phyloP scores from a whole-genome alignment of 164 flowering plant species.

The Vitis cinerea region DNA sequence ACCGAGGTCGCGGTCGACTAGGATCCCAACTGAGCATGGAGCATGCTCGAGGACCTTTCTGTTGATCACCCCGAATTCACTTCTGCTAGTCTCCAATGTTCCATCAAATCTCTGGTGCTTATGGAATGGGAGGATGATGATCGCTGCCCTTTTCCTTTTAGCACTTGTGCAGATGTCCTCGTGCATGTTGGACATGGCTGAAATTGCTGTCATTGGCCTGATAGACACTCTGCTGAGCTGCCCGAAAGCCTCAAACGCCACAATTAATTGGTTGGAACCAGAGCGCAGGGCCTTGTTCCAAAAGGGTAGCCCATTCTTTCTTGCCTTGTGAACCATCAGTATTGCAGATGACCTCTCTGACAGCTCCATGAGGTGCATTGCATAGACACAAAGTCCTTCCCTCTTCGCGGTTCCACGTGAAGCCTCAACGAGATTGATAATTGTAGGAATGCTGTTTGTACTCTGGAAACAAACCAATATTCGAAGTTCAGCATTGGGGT shows the following conservation, averaged over 20 bases:
- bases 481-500: slow-evolving; percentile 31
- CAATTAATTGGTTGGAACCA: slow-evolving; percentile 29
- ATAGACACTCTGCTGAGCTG: slow-evolving; percentile 39
- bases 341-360: slow-evolving; percentile 60
- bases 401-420: slow-evolving; percentile 48
- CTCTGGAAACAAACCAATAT: slow-evolving; percentile 61
- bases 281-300: slow-evolving; percentile 32
- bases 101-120: slow-evolving; percentile 40
- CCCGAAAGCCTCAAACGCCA: slow-evolving; percentile 42
- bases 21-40: slow-evolving; percentile 43
- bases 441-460: slow-evolving; percentile 42
- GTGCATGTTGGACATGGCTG: slow-evolving; percentile 32
- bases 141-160: slow-evolving; percentile 29
- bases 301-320: slow-evolving; percentile 54
- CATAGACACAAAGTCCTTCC: slow-evolving; percentile 47
- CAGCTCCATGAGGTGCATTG: slow-evolving; percentile 77
- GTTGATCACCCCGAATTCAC: slow-evolving; percentile 28
- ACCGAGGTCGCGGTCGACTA: slow-evolving; percentile 55
- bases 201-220: slow-evolving; percentile 48
- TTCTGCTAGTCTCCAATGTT: slow-evolving; percentile 26
- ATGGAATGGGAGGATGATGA: slow-evolving; percentile 47
- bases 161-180: slow-evolving; percentile 41
- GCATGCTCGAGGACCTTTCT: slow-evolving; percentile 36
- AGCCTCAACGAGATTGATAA: slow-evolving; percentile 60
- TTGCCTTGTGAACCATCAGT: slow-evolving; percentile 46